A percentile compares a stretch with the other conserved stretches of the same genome.
phyloP scores from a whole-genome alignment of 2,329 filamentous ascomycete species.

The Xylariaceae sp. region DNA sequence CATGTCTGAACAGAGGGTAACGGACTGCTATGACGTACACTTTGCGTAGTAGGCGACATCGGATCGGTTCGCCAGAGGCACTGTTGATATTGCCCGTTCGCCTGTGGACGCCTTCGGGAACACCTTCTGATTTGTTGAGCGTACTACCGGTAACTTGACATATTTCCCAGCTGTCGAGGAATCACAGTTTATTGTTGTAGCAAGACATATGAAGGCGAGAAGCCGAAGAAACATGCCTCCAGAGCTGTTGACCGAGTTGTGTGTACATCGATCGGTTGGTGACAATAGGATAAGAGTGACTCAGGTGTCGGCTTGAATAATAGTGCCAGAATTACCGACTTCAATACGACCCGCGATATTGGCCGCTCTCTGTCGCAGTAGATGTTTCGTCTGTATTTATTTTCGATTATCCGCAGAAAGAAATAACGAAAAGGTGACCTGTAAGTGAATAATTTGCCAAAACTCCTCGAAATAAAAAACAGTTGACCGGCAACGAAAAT shows the following conservation, averaged over 20 bases:
- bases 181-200: conserved; percentile 21
- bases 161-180: conserved; percentile 29
- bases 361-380: too few species aligned
- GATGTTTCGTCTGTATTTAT: too few species aligned
- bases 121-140: conserved; percentile 40
- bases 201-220: conserved; percentile 19
- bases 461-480: too few species aligned
- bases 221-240: conserved; percentile 13
- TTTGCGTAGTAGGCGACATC: conserved; percentile 55
- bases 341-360: too few species aligned
- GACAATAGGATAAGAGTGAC: not conserved
- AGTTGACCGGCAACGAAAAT: too few species aligned
- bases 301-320: not conserved
- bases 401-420: too few species aligned
- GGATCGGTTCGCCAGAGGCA: conserved; percentile 48
- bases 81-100: conserved; percentile 35
- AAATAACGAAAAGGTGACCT: too few species aligned
- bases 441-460: too few species aligned
- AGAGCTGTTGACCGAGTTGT: not conserved
- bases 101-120: conserved; percentile 40
- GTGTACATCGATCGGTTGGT: not conserved
- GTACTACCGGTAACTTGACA: conserved; percentile 42
- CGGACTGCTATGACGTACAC: conserved; percentile 31
- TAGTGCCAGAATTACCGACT: not conserved
- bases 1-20: not conserved